A percentile compares a stretch with the other conserved stretches of the same genome.
phyloP scores from a whole-genome alignment of 2,329 filamentous ascomycete species.

The Neofusicoccum kwambonambiense region DNA sequence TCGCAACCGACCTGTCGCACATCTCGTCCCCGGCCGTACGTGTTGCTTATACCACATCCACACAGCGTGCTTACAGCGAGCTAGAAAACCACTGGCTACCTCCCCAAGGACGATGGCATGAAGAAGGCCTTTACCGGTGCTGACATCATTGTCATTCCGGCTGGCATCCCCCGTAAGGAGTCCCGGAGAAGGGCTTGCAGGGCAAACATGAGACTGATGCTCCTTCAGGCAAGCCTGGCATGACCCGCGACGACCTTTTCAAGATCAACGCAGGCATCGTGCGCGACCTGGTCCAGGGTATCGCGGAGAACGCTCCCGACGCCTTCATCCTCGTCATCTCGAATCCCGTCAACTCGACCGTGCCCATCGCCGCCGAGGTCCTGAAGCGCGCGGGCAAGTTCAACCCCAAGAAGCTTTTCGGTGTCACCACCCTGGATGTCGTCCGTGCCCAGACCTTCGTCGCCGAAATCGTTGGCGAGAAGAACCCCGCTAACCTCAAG shows the following conservation, averaged over 20 bases:
- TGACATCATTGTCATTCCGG: slow-evolving; percentile 95
- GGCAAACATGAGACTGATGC: neutral
- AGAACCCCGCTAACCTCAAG: slow-evolving; percentile 76
- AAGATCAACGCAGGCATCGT: slow-evolving; percentile 99
- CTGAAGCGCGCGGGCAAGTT: slow-evolving; percentile 92
- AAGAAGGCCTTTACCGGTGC: slow-evolving; percentile 87
- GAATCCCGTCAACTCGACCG: slow-evolving; percentile 99
- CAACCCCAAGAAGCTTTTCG: slow-evolving; percentile 92
- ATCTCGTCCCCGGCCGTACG: slow-evolving; percentile 85
- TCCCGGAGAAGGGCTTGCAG: neutral
- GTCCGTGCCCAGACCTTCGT: slow-evolving; percentile 98
- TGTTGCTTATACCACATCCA: neutral
- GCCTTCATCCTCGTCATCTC: slow-evolving; percentile 96
- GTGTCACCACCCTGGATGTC: slow-evolving; percentile 97
- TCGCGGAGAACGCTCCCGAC: slow-evolving; percentile 85
- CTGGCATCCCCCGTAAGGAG: slow-evolving; percentile 87
- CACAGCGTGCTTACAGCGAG: neutral
- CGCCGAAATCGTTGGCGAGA: slow-evolving; percentile 76
- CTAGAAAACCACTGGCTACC: slow-evolving; percentile 82
- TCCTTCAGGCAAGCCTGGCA: slow-evolving; percentile 85
- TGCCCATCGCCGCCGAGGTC: slow-evolving; percentile 95
- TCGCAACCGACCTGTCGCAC: slow-evolving; percentile 94
- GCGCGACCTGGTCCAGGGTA: slow-evolving; percentile 84
- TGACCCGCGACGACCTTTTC: slow-evolving; percentile 99
- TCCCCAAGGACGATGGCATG: slow-evolving; percentile 79